These are phyloP conservation scores for Babesia caballi DNA, from an alignment of 169 alveolate species.

Conservation along the genomic window DNA sequence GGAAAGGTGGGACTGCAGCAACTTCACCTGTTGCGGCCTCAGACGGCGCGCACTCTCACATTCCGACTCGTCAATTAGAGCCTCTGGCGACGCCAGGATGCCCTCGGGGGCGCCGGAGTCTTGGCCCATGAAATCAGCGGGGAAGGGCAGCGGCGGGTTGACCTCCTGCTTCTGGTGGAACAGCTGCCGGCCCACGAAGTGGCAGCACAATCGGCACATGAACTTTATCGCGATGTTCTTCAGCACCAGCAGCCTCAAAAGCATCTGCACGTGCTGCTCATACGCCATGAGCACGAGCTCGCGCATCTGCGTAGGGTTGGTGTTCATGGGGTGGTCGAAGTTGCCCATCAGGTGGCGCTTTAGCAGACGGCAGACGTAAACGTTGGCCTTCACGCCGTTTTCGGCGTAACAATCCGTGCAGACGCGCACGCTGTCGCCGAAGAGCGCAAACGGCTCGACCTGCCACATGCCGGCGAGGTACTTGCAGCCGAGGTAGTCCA, in stretches of 20 bases:
- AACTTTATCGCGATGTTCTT: conserved; percentile 52
- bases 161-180: conserved; percentile 9
- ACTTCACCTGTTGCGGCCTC: background rate
- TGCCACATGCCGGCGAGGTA: conserved; percentile 67
- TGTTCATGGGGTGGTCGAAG: conserved; percentile 75
- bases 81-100: conserved; percentile 5
- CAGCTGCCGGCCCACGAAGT: conserved; percentile 29
- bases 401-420: conserved; percentile 39
- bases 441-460: conserved; percentile 51
- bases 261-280: conserved; percentile 65
- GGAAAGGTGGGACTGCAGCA: conserved; percentile 7
- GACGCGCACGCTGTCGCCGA: conserved; percentile 56
- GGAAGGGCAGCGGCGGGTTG: conserved; percentile 22
- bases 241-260: conserved; percentile 49
- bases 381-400: conserved; percentile 72
- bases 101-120: conserved; percentile 5
- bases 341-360: conserved; percentile 70
- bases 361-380: conserved; percentile 72
- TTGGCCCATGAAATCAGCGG: conserved; percentile 10
- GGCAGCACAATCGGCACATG: conserved; percentile 39
- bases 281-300: conserved; percentile 70
- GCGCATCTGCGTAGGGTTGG: conserved; percentile 65
- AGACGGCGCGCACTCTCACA: background rate
- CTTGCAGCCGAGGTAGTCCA: conserved; percentile 51
- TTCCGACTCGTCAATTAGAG: background rate